Evolutionary conservation across 805 yeast species (phyloP), one percentile per base, ranked within the genome.

Genomic region (Millerozyma acaciae): DNA sequence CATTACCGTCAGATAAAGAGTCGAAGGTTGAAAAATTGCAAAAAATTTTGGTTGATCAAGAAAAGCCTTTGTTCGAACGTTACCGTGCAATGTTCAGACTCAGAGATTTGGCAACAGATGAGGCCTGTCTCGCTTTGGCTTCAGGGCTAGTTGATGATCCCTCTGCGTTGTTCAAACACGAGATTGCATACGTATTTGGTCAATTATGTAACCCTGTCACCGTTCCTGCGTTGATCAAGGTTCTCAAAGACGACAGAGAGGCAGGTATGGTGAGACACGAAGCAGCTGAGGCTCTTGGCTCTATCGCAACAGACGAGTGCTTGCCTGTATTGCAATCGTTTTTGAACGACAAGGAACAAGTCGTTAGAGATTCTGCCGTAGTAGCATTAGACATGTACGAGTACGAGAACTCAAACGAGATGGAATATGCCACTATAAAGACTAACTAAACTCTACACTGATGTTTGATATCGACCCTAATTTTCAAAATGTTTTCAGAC

Each of bases 251-350:
- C 58, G 75, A 71, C 39, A 53, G 62, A 10, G 96, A 93, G 67
- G 97, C 95, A 33, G 95, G 94, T 43, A 93, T 93, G 99, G 98
- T 94, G 21, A 83, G 99, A 66, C 99, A 93, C 57, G 99, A 93
- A 67, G 98, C 97, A 38, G 98, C 97, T 16, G 99, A 93, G 66
- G 98, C 98, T 16, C 73, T 94, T 50, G 98, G 98, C 17, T 77
- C 95, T 18, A 93, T 93, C 56, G 97, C 96, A 17, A 86, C 97
- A 7, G 96, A 86, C 51, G 97, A 90, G 38, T 95, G 90, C 23
- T 71, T 90, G 44, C 96, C 97, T 10, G 82, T 93, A 21, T 75
- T 94, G 53, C 75, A 84, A 57, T 67, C 78, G 28, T 84, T 84
- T 58, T 73, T 89, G 50, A 68, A 76, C 45, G 98, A 93, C 57